Percentiles rank a stretch among this genome's conserved stretches.
Evolutionary conservation across 192 early-diverging fungal species (phyloP).

Genomic region (Entomortierella lignicola): DNA sequence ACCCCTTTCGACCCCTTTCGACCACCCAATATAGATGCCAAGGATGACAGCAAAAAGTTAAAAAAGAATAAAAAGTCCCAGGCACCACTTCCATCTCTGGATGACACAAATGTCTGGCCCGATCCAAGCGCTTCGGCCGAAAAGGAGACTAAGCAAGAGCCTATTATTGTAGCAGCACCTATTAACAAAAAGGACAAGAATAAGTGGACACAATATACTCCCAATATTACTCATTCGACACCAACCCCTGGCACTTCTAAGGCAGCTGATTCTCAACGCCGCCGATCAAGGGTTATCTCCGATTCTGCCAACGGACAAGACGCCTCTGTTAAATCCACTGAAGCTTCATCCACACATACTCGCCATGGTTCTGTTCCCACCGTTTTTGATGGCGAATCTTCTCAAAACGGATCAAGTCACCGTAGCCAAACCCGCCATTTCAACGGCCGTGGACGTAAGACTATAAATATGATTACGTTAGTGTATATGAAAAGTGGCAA

Average conservation of each 20-base stretch:
- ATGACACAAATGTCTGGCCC: conserved; percentile 53
- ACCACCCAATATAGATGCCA: conserved; percentile 14
- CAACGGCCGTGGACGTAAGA: conserved; percentile 45
- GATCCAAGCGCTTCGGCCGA: conserved; percentile 52
- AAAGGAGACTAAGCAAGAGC: conserved; percentile 45
- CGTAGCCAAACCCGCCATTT: conserved; percentile 31
- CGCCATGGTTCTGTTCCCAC: conserved; percentile 50
- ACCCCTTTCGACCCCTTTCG: background rate
- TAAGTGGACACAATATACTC: conserved; percentile 63
- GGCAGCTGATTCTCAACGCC: conserved; percentile 38
- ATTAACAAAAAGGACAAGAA: conserved; percentile 60
- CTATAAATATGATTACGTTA: background rate
- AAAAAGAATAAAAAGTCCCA: conserved; percentile 38
- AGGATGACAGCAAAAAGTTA: conserved; percentile 44
- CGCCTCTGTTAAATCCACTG: background rate
- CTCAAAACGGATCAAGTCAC: conserved; percentile 24
- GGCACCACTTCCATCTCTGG: conserved; percentile 26
- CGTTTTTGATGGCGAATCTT: conserved; percentile 41
- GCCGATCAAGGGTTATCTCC: conserved; percentile 46
- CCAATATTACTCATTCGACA: conserved; percentile 65
- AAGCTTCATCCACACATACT: conserved; percentile 12
- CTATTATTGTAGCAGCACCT: conserved; percentile 26
- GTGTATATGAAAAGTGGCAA: too few species aligned
- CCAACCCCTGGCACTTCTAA: conserved; percentile 48
- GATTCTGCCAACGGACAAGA: conserved; percentile 10